Evolutionary conservation across 495 filamentous ascomycete genomes (phyloP), one percentile per base, ranked within the genome.

Genomic region (Talaromyces borbonicus): DNA sequence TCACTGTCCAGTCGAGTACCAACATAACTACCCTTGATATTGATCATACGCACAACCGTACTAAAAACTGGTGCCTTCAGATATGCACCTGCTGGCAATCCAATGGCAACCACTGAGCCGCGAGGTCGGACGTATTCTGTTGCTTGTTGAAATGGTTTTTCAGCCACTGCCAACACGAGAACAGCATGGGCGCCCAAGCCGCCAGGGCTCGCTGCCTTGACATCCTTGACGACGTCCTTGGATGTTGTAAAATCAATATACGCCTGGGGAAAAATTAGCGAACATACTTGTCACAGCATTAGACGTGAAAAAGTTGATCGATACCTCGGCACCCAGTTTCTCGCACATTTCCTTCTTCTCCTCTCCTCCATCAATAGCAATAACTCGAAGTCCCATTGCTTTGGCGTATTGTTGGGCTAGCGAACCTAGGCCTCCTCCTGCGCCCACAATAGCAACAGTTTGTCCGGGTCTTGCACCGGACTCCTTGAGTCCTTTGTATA

Each of bases 141-240:
- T 8, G 90, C 90, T 63, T 96, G 90, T 66, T 95, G 87, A 79
- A 95, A 95, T 16, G 90, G 90, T 66, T 83, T 85, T 69, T 95
- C 90, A 47, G 70, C 76, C 18, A 84, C 87, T 32, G 90, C 90
- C 7, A 95, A 75, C 30, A 95, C 63, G 43, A 97, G 69, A 31
- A 93, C 90, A 3, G 87, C 90, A 52, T 95, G 87, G 1, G 90
- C 86, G 22, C 90, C 90, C 11, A 85, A 73, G 5, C 87, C 87
- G 33, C 85, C 86, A 4, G 74, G 66, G 1, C 86, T 92, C 3
- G 80, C 77, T 11, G 72, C 77, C 68, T 89, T 83, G 35, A 96
- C 90, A 40, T 88, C 84, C 32, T 74, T 71, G 37, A 94, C 84
- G n/a, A 95, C 57, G 58, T 95, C 80, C 50, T 79, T 74, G 52